Evolutionary conservation across 495 filamentous ascomycete species (phyloP), one percentile per base, ranked within the genome.

Genomic region (Penicillium roqueforti): DNA sequence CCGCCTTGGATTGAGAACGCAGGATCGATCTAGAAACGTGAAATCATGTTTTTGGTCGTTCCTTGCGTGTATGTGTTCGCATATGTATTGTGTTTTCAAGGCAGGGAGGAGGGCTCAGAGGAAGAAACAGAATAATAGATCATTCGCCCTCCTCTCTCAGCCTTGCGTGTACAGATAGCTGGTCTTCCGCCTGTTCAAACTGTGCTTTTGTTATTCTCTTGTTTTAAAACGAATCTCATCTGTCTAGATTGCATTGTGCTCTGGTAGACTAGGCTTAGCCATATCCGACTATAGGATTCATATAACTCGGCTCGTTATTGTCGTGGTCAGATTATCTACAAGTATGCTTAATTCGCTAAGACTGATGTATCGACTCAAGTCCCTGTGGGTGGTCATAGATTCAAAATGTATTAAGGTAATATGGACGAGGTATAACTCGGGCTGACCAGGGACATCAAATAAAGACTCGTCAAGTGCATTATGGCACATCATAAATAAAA

Each of bases 121-220:
- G 54, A 58, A 67, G 28, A 36, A 56, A 22, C 57, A 54, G 52
- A 57, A 56, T 67, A 62, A 67, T 67, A 67, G 64, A 67, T 41
- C 51, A 42, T 41, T 40, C 34, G 23, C 56, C 56, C 38, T 50
- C 47, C 56, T 59, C 55, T 62, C 58, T 57, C 58, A 65, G 61
- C 60, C 67, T 72, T 73, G 68, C 70, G 71, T 77, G 74, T 77
- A 77, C 74, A 77, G 72, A 75, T 77, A 77, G 67, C 72, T 75
- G 70, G 72, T 73, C 62, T 70, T 68, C 61, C 58, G 63, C 66
- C 66, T 68, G 61, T 70, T 71, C 67, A 62, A 70, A 70, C 67
- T 70, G 66, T 75, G 65, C 67, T 67, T 63, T 61, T 65, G 55
- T 70, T 58, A 47, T 49, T 64, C 55, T 64, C 54, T 59, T 61